Evolutionary conservation across 2,329 filamentous ascomycete genomes (phyloP).

Genomic region (Botryosphaeria agaves): DNA sequence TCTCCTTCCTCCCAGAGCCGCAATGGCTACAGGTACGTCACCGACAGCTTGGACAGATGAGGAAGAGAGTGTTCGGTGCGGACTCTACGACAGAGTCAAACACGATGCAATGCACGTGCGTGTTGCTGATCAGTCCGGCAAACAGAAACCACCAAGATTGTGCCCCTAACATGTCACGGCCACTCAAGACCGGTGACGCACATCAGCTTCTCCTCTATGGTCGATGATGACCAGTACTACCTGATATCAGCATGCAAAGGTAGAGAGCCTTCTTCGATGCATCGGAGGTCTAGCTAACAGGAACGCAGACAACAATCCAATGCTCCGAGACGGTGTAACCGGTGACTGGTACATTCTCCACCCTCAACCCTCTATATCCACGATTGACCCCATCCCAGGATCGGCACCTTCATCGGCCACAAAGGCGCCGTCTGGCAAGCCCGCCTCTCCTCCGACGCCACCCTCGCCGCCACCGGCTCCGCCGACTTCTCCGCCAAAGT

Average conservation of each 20-base stretch:
- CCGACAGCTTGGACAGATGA: too few relatives aligned
- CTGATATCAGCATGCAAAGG: conserved; percentile 88
- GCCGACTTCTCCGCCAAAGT: conserved; percentile 87
- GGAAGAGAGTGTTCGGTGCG: too few relatives aligned
- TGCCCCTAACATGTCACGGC: conserved; percentile 85
- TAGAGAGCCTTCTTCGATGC: conserved; percentile 17
- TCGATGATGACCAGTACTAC: conserved; percentile 74
- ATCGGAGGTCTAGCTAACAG: conserved; percentile 6
- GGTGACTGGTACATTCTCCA: conserved; percentile 78
- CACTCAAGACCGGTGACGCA: conserved; percentile 87
- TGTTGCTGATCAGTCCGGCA: neutral
- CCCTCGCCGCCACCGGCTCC: conserved; percentile 78
- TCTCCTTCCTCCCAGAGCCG: too few relatives aligned
- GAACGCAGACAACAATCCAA: conserved; percentile 83
- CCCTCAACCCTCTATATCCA: too few relatives aligned
- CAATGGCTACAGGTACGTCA: too few relatives aligned
- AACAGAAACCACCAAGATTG: conserved; percentile 38
- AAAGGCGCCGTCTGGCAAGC: conserved; percentile 98
- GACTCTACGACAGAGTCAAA: too few relatives aligned
- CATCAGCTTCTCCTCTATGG: conserved; percentile 70
- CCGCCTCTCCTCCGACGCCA: conserved; percentile 72
- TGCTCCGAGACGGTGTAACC: conserved; percentile 90
- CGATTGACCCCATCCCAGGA: conserved; percentile 34
- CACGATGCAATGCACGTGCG: too few relatives aligned
- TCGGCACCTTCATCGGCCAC: conserved; percentile 94